Evolutionary conservation across 495 filamentous ascomycete species (phyloP), one percentile per base, ranked within the genome.

Genomic region (Hyaloscypha finlandica): DNA sequence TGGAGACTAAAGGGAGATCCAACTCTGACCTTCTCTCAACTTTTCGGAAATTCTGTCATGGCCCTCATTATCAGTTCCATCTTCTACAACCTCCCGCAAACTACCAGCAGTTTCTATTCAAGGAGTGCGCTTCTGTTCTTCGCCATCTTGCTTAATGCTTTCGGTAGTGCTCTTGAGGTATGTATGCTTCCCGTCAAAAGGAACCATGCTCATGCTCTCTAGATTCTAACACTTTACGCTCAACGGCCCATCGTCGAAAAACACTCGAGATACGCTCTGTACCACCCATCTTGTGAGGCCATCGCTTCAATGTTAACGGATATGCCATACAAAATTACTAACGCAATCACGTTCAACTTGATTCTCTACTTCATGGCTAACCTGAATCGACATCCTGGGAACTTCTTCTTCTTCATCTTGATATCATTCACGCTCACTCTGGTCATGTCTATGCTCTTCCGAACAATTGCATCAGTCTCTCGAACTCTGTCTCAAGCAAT

Each of bases 211-310:
- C 75, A 3, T 71, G 83, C 63, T 70, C 76, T 8, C 85, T 74
- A 87, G 70, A 81, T 94, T 55, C 90, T 88, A 11, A 77, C 88
- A 20, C 84, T 89, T 3, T 94, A 93, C 67, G 75, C 81, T 3
- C 86, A 86, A 20, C 84, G 90, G 30, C 89, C 88, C 3, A 90
- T 96, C 51, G 77, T 96, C 37, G 79, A 92, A 65, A 93, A 94
- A 69, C 92, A 96, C 74, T 90, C 92, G 75, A 85, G 84, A 66
- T 95, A 92, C 73, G 90, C 89, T 5, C 93, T 95, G 74, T 95
- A 94, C 73, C 89, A 90, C 3, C 92, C 92, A 11, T 83, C 90
- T 3, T 91, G 92, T 42, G 92, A 88, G 68, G 89, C 89, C 1
- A 80, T 94, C 52, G 92, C 91, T 4, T 86, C 92, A 51, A 89